Evolutionary conservation across 345 rosid species (phyloP).

Genomic region (Odontarrhena argentea): DNA sequence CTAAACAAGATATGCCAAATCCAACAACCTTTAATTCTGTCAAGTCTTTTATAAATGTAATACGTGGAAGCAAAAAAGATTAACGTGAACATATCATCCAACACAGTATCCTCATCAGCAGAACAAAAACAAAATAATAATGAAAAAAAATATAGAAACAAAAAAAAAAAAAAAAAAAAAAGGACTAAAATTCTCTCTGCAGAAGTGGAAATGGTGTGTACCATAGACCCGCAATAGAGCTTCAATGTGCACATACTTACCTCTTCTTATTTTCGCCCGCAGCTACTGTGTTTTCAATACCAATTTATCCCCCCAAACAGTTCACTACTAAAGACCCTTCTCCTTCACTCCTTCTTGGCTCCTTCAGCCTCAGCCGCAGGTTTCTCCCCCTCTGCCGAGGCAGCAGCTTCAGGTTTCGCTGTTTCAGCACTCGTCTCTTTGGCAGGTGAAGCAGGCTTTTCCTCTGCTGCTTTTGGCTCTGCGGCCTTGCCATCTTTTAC

Average conservation of each 20-base stretch:
- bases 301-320: slow-evolving; percentile 31
- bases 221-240: slow-evolving; percentile 16
- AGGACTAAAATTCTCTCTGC: slow-evolving; percentile 32
- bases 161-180: slow-evolving; percentile 17
- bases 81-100: slow-evolving; percentile 33
- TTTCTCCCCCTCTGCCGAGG: slow-evolving; percentile 39
- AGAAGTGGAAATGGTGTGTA: slow-evolving; percentile 32
- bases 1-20: slow-evolving; percentile 19
- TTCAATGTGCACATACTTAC: slow-evolving; percentile 30
- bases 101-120: slow-evolving; percentile 34
- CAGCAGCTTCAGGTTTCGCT: slow-evolving; percentile 42
- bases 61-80: slow-evolving; percentile 38
- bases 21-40: slow-evolving; percentile 27
- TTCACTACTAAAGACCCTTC: slow-evolving; percentile 27
- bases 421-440: slow-evolving; percentile 47
- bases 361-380: slow-evolving; percentile 45
- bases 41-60: slow-evolving; percentile 24
- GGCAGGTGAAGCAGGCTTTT: slow-evolving; percentile 43
- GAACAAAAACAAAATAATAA: slow-evolving; percentile 17
- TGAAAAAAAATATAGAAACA: slow-evolving; percentile 9
- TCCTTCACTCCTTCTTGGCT: slow-evolving; percentile 35
- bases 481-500: slow-evolving; percentile 42
- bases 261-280: slow-evolving; percentile 40
- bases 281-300: slow-evolving; percentile 33
- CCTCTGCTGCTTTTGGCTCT: slow-evolving; percentile 42